phyloP scores from a whole-genome alignment of 768 basidiomycete species.

The Imleria badia region DNA sequence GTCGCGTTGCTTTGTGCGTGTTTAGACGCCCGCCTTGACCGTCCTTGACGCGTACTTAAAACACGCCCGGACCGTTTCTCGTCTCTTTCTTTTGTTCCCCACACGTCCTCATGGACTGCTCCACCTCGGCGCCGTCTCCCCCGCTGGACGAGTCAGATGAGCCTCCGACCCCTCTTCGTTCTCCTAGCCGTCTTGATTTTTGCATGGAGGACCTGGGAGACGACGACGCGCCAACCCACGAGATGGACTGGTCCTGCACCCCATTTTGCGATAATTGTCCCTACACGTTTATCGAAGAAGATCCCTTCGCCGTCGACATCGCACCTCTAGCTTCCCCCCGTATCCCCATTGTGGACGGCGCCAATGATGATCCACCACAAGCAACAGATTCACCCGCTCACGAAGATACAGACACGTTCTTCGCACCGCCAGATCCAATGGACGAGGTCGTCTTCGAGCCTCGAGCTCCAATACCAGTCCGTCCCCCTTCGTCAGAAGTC shows the following conservation, averaged over 20 bases:
- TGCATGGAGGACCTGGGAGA: conserved; percentile 10
- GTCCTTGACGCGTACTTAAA: conserved; percentile 9
- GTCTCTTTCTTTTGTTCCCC: not conserved
- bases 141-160: conserved; percentile 16
- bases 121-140: conserved; percentile 3
- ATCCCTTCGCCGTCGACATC: conserved; percentile 1
- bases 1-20: conserved; percentile 22
- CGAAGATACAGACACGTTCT: conserved; percentile 12
- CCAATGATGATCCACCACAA: conserved; percentile 3
- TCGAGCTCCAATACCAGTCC: conserved; percentile 24
- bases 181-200: conserved; percentile 51
- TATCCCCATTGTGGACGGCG: not conserved
- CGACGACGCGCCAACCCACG: not conserved
- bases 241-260: conserved; percentile 13
- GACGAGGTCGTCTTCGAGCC: conserved; percentile 20
- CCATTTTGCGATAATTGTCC: not conserved
- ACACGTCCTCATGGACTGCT: conserved; percentile 7
- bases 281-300: conserved; percentile 7
- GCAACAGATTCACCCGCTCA: conserved; percentile 14
- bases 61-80: not conserved
- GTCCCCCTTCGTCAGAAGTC: conserved; percentile 10
- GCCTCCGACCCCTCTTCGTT: conserved; percentile 37
- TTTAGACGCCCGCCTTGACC: conserved; percentile 13
- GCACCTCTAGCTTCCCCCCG: not conserved
- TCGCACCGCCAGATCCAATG: conserved; percentile 9